Base-by-base conservation (phyloP, 2,329 filamentous ascomycete species). In the Juglanconis oblonga region DNA sequence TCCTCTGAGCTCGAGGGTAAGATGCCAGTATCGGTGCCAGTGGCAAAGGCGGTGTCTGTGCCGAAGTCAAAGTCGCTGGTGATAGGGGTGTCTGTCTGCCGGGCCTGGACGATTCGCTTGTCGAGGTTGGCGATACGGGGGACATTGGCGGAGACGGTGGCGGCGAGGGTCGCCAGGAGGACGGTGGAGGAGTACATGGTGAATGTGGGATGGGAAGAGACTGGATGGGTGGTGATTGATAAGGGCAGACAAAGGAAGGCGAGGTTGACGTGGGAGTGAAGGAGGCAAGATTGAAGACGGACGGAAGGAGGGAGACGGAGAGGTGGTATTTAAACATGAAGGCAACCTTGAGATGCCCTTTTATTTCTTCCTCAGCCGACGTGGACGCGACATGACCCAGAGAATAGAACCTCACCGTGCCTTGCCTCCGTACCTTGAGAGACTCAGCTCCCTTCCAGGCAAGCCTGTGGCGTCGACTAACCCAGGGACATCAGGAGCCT, bases 101-200 rank as follows among this genome's bases (percentile, higher is more conserved):
- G 67, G 35, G 66, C 62, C 45, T 62, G 35, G 33, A 71, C 33
- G 9, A 64, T 61, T 58, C 66, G 66, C 24, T 17, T 33, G n/a
- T 55, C 55, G 17, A 61, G 57, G 24, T 60, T n/a, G 54, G 56
- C 61, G 44, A 63, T 57, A 44, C 62, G 63, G 50, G 50, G 58
- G 32, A 66, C 24, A 47, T 62, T 50, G 57, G 61, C 67, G n/a
- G 65, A 59, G 59, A 61, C 67, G 6, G 68, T 61, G 31, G 65
- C 61, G 38, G 63, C 65, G 49, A 69, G 58, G 60, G 65, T 63
- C 49, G 65, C 52, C 56, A 70, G 40, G 55, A 71, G 33, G 59
- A 65, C 33, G 50, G 62, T 64, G 49, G 67, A 66, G 57, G 63
- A 45, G 54, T 66, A 53, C 70, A 72, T 72, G 1, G 62, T 69